Base-by-base conservation (phyloP, 257 asterid genomes). In the Solanum piurae region DNA sequence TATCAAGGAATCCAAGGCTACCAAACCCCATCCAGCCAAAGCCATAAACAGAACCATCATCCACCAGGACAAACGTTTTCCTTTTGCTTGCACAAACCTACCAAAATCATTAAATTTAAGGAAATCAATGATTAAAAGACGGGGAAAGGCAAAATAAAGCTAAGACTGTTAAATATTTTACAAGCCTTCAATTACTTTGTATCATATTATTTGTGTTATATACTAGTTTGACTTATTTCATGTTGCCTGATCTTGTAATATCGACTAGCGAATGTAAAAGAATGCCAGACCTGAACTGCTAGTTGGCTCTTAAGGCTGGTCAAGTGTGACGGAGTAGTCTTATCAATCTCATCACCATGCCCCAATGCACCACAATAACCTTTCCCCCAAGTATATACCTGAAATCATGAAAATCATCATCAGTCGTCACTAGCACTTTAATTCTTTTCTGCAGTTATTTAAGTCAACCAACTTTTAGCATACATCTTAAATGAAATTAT, bases 381-480 rank as follows among this genome's bases (percentile, higher is more conserved):
- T 91, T 95, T 95, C 88, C 98, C 98, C 98, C 98, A 95, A 25
- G 98, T 94, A 91, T 94, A 89, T 36, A 95, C 98, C 98, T 95
- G 88, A 9, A 86, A 66, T 74, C 72, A 83, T 38, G 86, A 87
- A 20, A 73, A 52, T 27, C 37, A 58, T 9, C 1, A 7, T 83
- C 52, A 52, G 62, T 52, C n/a, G 4, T 52, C 2, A 80, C 21
- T 55, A 20, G 20, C 76, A 25, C 42, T 31, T 71, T 8, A 71
- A 71, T 33, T 33, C 7, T 33, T 33, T 71, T 71, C 38, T 79
- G 64, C 40, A 62, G 27, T n/a, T 62, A 60, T 21, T 62, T 12
- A 11, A 46, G 29, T 9, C 27, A 25, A 33, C 0, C 23, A 68
- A 14, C 38, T 69, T 29, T 37, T 71, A 34, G 49, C 46, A 25